A percentile compares a stretch with the other conserved stretches of the same genome.
These are phyloP conservation scores for Saccharomycopsis vini DNA, from an alignment of 805 yeast species.

Conservation along the genomic window DNA sequence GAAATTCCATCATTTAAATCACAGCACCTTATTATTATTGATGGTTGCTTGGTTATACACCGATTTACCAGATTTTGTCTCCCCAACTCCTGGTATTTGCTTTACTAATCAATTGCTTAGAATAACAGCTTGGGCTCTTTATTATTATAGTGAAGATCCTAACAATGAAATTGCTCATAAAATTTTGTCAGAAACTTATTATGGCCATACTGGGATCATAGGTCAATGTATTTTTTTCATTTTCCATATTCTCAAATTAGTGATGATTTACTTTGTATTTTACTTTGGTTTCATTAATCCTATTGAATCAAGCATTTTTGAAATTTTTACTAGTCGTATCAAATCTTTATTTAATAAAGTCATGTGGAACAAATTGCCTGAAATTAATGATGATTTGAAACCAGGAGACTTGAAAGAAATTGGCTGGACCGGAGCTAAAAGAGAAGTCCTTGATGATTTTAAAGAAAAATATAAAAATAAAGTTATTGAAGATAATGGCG, in stretches of 20 bases:
- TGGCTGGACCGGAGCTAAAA: constrained; percentile 95
- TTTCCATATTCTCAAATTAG: constrained; percentile 59
- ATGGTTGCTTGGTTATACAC: constrained; percentile 77
- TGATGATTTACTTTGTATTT: constrained; percentile 46
- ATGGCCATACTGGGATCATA: constrained; percentile 29
- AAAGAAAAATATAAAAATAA: constrained; percentile 57
- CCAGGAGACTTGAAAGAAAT: constrained; percentile 41
- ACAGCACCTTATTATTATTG: constrained; percentile 28
- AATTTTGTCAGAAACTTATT: constrained; percentile 41
- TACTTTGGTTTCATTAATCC: constrained; percentile 79
- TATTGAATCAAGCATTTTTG: constrained; percentile 36
- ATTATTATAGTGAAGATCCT: constrained; percentile 27
- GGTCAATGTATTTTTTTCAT: constrained; percentile 63
- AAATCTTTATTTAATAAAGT: constrained; percentile 19
- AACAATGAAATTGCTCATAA: constrained; percentile 35
- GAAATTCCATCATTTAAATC: constrained; percentile 38
- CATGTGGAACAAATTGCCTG: constrained; percentile 23
- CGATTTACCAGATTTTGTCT: constrained; percentile 79
- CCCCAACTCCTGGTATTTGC: constrained; percentile 90
- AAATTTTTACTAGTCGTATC: constrained; percentile 18
- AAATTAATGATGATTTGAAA: constrained; percentile 27
- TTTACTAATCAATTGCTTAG: constrained; percentile 52
- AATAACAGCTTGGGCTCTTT: constrained; percentile 24
- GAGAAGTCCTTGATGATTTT: constrained; percentile 62
- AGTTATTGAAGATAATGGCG: constrained; percentile 60